A percentile compares a stretch with the other conserved stretches of the same genome.
phyloP scores from a whole-genome alignment of 139 green algal species.

The Haematococcus sp. region DNA sequence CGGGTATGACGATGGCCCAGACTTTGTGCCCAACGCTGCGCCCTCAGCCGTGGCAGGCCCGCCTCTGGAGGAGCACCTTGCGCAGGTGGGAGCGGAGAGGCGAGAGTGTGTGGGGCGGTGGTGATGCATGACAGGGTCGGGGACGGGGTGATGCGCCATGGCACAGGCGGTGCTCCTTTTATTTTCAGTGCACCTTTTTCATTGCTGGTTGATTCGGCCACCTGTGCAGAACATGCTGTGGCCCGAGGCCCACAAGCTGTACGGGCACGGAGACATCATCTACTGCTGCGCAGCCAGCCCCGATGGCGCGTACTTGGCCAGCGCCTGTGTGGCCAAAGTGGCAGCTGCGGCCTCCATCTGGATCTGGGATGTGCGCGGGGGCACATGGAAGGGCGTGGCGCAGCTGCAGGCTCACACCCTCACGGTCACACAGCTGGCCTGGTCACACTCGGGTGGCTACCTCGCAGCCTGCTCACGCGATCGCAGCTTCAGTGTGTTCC shows the following conservation, averaged over 20 bases:
- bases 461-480: conserved; percentile 28
- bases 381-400: conserved; percentile 34
- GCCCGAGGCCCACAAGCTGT: conserved; percentile 93
- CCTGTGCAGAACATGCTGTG: conserved; percentile 80
- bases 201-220: too few species aligned
- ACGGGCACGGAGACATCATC: conserved; percentile 94
- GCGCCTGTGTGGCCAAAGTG: conserved; percentile 62
- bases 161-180: too few species aligned
- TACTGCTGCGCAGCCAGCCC: conserved; percentile 66
- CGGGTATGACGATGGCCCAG: conserved; percentile 70
- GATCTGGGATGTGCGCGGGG: conserved; percentile 27
- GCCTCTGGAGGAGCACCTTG: conserved; percentile 92
- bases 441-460: conserved; percentile 37
- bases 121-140: too few species aligned
- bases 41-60: conserved; percentile 56
- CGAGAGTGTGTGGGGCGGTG: neutral
- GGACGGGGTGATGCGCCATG: too few species aligned
- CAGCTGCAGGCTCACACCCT: conserved; percentile 76
- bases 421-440: conserved; percentile 91
- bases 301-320: conserved; percentile 62
- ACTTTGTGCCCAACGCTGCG: conserved; percentile 70
- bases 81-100: conserved; percentile 12
- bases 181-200: too few species aligned
- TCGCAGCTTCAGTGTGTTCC: conserved; percentile 30
- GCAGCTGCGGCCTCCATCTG: conserved; percentile 45